These are phyloP conservation scores for Penicillium steckii DNA, from an alignment of 495 filamentous ascomycete species.

Conservation along the genomic window DNA sequence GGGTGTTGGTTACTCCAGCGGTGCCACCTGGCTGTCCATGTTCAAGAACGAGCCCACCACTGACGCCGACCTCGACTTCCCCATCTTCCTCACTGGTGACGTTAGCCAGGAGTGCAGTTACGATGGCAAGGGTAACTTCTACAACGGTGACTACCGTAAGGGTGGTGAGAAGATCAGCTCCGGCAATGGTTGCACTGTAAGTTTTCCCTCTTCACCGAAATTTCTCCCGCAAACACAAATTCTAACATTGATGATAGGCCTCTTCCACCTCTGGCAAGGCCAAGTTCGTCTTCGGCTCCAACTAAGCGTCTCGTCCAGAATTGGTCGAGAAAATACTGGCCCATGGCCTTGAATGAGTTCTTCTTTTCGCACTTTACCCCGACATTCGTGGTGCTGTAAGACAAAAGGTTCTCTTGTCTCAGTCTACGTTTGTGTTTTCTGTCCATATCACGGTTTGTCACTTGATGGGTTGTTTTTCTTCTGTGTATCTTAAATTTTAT, in stretches of 20 bases:
- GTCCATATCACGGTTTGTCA: slow-evolving; percentile 31
- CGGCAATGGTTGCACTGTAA: slow-evolving; percentile 68
- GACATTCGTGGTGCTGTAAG: neutral
- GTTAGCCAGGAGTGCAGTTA: slow-evolving; percentile 70
- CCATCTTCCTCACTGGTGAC: slow-evolving; percentile 67
- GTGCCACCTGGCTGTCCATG: slow-evolving; percentile 78
- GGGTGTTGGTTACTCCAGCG: slow-evolving; percentile 67
- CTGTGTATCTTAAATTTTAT: slow-evolving; percentile 46
- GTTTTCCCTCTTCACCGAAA: slow-evolving; percentile 8
- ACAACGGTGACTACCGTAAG: slow-evolving; percentile 51
- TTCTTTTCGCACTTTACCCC: slow-evolving; percentile 12
- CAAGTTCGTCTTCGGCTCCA: slow-evolving; percentile 41
- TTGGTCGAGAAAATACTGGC: neutral
- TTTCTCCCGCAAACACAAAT: neutral
- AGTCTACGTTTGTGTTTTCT: slow-evolving; percentile 17
- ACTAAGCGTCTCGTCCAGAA: neutral
- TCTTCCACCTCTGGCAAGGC: slow-evolving; percentile 46
- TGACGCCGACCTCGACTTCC: slow-evolving; percentile 64
- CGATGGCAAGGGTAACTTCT: slow-evolving; percentile 55
- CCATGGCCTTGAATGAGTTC: slow-evolving; percentile 6
- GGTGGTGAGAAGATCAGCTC: slow-evolving; percentile 40
- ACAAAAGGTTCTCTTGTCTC: slow-evolving; percentile 14
- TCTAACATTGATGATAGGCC: slow-evolving; percentile 30
- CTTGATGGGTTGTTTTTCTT: slow-evolving; percentile 30
- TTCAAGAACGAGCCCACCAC: slow-evolving; percentile 69